Conservation (phyloP, 805 yeast species). For the Candida coquimbonensis region DNA sequence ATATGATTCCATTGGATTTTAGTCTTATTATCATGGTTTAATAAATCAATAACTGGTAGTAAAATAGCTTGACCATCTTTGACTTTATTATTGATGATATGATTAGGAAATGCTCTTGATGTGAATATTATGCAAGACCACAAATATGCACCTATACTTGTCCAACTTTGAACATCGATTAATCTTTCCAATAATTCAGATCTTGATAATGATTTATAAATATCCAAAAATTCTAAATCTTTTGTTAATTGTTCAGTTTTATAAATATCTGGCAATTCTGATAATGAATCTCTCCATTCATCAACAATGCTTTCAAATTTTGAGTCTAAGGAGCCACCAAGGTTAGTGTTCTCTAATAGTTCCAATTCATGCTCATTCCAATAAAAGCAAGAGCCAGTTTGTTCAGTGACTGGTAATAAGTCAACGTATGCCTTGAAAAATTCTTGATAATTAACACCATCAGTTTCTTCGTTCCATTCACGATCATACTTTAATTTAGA, state of each 20-base stretch:
- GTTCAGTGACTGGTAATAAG: conserved; percentile 37
- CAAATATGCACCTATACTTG: conserved; percentile 56
- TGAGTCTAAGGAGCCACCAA: conserved; percentile 44
- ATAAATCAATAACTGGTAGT: conserved; percentile 68
- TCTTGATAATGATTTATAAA: conserved; percentile 9
- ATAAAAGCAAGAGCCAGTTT: conserved; percentile 48
- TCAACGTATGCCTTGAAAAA: conserved; percentile 40
- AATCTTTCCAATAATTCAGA: conserved; percentile 16
- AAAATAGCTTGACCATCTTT: conserved; percentile 49
- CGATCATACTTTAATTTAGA: conserved; percentile 35
- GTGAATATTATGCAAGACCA: conserved; percentile 72
- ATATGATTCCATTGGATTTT: conserved; percentile 58
- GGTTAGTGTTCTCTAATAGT: conserved; percentile 58
- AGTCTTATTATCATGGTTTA: conserved; percentile 63
- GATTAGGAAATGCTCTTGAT: conserved; percentile 76
- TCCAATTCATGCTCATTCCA: conserved; percentile 52
- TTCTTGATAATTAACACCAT: conserved; percentile 15
- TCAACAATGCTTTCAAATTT: conserved; percentile 41
- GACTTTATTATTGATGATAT: conserved; percentile 29
- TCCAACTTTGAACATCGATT: conserved; percentile 37
- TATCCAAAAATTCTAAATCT: conserved; percentile 16
- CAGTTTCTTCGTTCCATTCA: conserved; percentile 1
- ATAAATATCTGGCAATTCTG: conserved; percentile 8
- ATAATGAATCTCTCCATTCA: conserved; percentile 47
- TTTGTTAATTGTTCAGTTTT: conserved; percentile 1